Conservation (phyloP, 2,329 filamentous ascomycete species). For the Trichoderma sp. region DNA sequence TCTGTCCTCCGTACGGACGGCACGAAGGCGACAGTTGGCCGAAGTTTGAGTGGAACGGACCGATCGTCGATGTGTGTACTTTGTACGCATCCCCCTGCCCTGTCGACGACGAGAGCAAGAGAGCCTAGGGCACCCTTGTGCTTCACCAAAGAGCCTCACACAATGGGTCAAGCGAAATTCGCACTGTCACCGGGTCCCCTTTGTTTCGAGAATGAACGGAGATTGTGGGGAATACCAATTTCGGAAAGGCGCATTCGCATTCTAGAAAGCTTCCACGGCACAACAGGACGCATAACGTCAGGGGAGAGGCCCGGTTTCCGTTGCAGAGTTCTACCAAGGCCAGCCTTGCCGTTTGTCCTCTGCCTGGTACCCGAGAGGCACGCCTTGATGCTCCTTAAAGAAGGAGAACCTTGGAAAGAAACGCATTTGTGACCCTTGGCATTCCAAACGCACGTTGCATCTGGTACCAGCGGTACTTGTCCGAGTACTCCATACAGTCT, state of each 20-base stretch:
- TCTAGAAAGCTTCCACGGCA: conserved; percentile 35
- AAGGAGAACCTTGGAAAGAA: conserved; percentile 1
- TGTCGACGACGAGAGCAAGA: neutral
- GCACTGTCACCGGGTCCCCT: conserved; percentile 7
- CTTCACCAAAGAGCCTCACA: conserved; percentile 11
- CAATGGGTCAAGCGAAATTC: neutral
- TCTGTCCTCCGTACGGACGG: conserved; percentile 11
- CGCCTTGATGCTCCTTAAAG: neutral
- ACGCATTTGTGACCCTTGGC: neutral
- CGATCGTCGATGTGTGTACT: conserved; percentile 6
- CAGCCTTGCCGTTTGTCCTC: neutral
- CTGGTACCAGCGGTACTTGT: neutral
- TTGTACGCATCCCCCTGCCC: neutral
- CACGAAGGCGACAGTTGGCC: conserved; percentile 18
- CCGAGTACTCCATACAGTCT: neutral
- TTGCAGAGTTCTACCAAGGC: conserved; percentile 15
- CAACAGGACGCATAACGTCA: conserved; percentile 26
- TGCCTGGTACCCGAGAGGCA: neutral
- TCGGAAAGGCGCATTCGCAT: conserved; percentile 28
- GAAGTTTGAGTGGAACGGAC: conserved; percentile 20
- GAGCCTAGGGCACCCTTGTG: conserved; percentile 1
- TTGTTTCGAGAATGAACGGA: conserved; percentile 22
- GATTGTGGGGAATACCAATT: conserved; percentile 20
- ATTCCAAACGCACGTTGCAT: neutral
- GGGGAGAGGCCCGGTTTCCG: neutral